Evolutionary conservation across 495 filamentous ascomycete species (phyloP).

Genomic region (Staphylotrichum tortipilum): DNA sequence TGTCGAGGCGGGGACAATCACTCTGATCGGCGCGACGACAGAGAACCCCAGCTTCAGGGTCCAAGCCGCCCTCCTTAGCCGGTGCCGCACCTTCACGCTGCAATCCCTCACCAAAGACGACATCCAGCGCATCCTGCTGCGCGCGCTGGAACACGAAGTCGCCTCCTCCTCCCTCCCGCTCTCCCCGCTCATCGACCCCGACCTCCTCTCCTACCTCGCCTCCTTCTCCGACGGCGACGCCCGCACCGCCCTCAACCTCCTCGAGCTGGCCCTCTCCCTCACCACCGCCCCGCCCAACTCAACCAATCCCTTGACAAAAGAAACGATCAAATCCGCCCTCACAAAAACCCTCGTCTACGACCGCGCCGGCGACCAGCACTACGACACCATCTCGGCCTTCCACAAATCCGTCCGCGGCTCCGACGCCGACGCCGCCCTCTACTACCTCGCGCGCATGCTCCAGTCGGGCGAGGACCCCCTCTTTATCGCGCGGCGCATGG

Average conservation of each 20-base stretch:
- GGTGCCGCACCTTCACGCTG: conserved; percentile 85
- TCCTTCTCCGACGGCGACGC: conserved; percentile 87
- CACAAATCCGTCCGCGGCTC: conserved; percentile 91
- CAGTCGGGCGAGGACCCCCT: conserved; percentile 89
- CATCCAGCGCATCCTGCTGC: conserved; percentile 59
- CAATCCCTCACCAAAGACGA: conserved; percentile 62
- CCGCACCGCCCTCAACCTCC: conserved; percentile 80
- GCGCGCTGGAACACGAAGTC: conserved; percentile 58
- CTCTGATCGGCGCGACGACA: conserved; percentile 89
- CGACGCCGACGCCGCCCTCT: conserved; percentile 77
- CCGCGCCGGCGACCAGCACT: conserved; percentile 89
- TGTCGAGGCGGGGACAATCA: conserved; percentile 84
- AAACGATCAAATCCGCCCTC: conserved; percentile 65
- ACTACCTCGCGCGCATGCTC: conserved; percentile 95
- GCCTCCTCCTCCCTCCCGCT: conserved; percentile 16
- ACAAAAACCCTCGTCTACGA: conserved; percentile 93
- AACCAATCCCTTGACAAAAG: conserved; percentile 40
- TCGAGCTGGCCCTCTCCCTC: conserved; percentile 71
- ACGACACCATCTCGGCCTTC: conserved; percentile 91
- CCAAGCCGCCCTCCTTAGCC: conserved; percentile 75
- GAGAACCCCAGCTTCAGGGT: conserved; percentile 97
- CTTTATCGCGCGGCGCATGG: conserved; percentile 82
- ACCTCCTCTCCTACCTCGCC: conserved; percentile 71
- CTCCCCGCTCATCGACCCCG: conserved; percentile 60
- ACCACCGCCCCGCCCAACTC: conserved; percentile 27